Conservation (phyloP, 495 filamentous ascomycete genomes). For the Neurospora hispaniola region DNA sequence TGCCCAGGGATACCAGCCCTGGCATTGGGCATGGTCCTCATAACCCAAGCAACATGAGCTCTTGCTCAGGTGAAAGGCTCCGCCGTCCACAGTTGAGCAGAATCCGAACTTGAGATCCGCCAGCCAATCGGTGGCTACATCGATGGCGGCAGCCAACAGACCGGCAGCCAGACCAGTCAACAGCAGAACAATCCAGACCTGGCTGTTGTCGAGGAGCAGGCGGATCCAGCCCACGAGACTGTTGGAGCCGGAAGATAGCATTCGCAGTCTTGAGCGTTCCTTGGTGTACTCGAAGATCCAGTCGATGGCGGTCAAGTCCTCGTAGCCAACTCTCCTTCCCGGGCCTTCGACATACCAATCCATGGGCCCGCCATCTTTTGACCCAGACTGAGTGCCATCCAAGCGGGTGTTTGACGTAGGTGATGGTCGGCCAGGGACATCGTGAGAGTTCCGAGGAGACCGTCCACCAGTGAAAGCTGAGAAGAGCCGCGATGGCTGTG, state of each 20-base stretch:
- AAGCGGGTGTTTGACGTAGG: not conserved
- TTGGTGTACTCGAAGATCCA: conserved; percentile 99
- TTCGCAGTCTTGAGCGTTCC: conserved; percentile 75
- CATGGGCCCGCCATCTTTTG: conserved; percentile 54
- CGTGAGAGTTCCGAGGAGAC: conserved; percentile 1
- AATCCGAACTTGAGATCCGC: conserved; percentile 90
- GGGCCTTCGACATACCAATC: conserved; percentile 92
- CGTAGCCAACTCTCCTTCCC: conserved; percentile 85
- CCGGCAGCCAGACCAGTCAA: conserved; percentile 67
- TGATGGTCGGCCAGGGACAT: not conserved
- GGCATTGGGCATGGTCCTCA: conserved; percentile 65
- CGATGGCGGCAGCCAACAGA: conserved; percentile 74
- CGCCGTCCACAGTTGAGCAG: conserved; percentile 68
- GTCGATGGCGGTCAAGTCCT: conserved; percentile 95
- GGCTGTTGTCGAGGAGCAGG: conserved; percentile 68
- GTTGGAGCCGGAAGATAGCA: conserved; percentile 57
- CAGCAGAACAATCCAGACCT: conserved; percentile 85
- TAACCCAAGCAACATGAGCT: conserved; percentile 90
- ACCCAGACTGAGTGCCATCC: not conserved
- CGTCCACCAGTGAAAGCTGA: conserved; percentile 42
- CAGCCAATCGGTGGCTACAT: conserved; percentile 89
- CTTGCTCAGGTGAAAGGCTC: conserved; percentile 80
- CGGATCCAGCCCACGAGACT: conserved; percentile 63
- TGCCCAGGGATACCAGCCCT: conserved; percentile 80
- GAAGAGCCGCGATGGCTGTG: conserved; percentile 42